phyloP scores from a whole-genome alignment of 805 yeast genomes.

The Candida michaelii region DNA sequence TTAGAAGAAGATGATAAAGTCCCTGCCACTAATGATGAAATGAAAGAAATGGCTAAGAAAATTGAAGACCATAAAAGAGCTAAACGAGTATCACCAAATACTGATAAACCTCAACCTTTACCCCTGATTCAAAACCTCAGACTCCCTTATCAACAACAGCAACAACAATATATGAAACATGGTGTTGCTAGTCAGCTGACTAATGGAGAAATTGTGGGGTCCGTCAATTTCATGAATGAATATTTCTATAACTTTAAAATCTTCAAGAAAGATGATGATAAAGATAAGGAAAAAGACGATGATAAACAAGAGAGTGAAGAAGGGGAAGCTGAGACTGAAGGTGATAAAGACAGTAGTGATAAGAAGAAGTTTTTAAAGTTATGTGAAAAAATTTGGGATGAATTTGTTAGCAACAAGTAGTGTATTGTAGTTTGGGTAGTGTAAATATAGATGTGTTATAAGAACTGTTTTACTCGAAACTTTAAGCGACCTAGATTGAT shows the following conservation, averaged over 20 bases:
- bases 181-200: not conserved
- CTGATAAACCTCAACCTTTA: not conserved
- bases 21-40: constrained; percentile 31
- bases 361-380: constrained; percentile 41
- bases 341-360: constrained; percentile 16
- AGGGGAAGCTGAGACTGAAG: too few species aligned
- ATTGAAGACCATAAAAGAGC: constrained; percentile 4
- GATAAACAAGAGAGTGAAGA: not conserved
- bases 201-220: constrained; percentile 31
- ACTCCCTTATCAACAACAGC: constrained; percentile 1
- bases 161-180: not conserved
- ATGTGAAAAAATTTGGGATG: constrained; percentile 47
- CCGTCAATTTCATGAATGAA: constrained; percentile 37
- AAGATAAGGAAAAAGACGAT: constrained; percentile 7
- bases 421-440: not conserved
- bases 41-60: constrained; percentile 25
- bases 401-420: constrained; percentile 19
- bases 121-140: not conserved
- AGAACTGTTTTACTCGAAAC: not conserved
- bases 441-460: not conserved
- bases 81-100: not conserved
- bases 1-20: constrained; percentile 21
- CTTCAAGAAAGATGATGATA: constrained; percentile 16
- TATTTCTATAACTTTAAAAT: constrained; percentile 35
- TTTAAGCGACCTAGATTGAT: not conserved